Percentiles rank a stretch among this genome's conserved stretches.
Conservation (phyloP, 768 basidiomycete genomes). For the Lyophyllum semitale region DNA sequence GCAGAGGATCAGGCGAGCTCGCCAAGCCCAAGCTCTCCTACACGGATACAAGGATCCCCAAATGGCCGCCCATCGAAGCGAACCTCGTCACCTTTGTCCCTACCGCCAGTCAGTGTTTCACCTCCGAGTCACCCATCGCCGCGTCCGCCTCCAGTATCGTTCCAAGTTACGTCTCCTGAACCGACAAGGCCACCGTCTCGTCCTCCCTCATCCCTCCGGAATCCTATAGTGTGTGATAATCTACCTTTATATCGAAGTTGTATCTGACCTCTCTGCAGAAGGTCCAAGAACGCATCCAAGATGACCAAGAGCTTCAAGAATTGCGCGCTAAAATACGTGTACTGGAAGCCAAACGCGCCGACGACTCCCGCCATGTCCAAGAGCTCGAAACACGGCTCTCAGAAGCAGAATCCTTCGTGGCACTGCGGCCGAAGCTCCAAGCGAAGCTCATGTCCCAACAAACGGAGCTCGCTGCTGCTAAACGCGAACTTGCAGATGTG, state of each 20-base stretch:
- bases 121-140: conserved; percentile 22
- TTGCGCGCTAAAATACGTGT: conserved; percentile 81
- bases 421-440: conserved; percentile 87
- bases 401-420: conserved; percentile 83
- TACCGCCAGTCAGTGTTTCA: conserved; percentile 30
- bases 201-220: conserved; percentile 28
- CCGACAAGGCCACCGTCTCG: conserved; percentile 25
- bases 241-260: no score
- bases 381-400: conserved; percentile 82
- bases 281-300: conserved; percentile 27
- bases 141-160: conserved; percentile 20
- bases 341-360: conserved; percentile 82
- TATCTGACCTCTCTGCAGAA: background rate
- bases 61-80: conserved; percentile 29
- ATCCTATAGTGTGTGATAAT: conserved; percentile 9
- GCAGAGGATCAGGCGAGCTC: conserved; percentile 34
- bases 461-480: conserved; percentile 73
- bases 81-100: conserved; percentile 40
- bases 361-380: conserved; percentile 82
- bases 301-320: conserved; percentile 75
- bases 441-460: conserved; percentile 83
- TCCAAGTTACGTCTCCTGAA: conserved; percentile 25
- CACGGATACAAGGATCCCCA: conserved; percentile 23
- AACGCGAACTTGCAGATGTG: conserved; percentile 76
- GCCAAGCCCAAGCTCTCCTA: conserved; percentile 30